Base-by-base conservation (phyloP, 2,329 filamentous ascomycete species). In the Amesomyces nigricolor region DNA sequence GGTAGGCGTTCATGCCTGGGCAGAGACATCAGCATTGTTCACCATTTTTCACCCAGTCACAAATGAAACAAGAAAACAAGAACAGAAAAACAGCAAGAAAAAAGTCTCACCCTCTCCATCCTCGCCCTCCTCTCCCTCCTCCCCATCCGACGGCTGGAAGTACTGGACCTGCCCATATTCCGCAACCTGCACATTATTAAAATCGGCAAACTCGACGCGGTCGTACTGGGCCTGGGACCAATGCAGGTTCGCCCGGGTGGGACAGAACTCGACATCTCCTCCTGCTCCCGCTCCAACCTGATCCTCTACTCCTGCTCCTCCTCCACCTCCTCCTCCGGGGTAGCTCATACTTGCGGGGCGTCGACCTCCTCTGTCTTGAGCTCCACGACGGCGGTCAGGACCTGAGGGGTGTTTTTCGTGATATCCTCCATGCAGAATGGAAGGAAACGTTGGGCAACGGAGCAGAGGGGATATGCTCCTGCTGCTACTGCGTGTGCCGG, bases 151-250 rank as follows among this genome's bases (percentile, higher is more conserved):
- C 9, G 65, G 60, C 50, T 72, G 65, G 51, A 69, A 71, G 62
- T 70, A 77, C 58, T 74, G 67, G 49, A 77, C 65, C 32, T 73
- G 67, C 58, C 71, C 73, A 66, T 72, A 76, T 62, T 76, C 66
- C 59, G 65, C 60, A 47, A 68, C 63, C 63, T 72, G 68, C 51
- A 75, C 62, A 53, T 71, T 62, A 62, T 70, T 72, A 66, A 71
- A 76, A 64, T 75, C 66, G 58, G 73, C 71, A 58, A 67, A 72
- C 63, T 75, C 70, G 53, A 77, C 68, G 58, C 70, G 59, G 54
- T 54, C 38, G 57, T 67, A 72, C 61, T 75, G 69, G 54, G 76
- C 67, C 60, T 71, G 62, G 56, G 64, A 63, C 61, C 65, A 71
- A 63, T 72, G 68, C 66, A 72, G 56, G 58, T 70, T 68, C 55